Evolutionary conservation across 1,139 yeast genomes (phyloP).

Genomic region (Blastobotrys petasosporus): DNA sequence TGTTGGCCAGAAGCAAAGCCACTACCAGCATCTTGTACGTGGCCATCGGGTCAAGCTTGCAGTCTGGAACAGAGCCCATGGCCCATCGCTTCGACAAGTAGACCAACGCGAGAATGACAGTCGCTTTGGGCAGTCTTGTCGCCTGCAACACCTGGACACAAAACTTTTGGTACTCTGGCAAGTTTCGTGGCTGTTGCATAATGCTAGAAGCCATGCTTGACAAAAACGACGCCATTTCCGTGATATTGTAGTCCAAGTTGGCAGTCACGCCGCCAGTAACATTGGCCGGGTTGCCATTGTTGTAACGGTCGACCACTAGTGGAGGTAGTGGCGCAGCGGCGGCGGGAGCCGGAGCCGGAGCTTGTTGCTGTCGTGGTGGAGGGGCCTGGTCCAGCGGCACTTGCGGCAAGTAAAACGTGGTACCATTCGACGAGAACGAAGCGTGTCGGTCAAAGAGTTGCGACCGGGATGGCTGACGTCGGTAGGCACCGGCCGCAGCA

Average conservation of each 20-base stretch:
- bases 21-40: conserved; percentile 62
- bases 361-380: too few relatives aligned
- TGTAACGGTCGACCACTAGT: conserved; percentile 17
- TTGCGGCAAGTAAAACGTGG: conserved; percentile 25
- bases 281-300: conserved; percentile 20
- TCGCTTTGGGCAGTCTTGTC: conserved; percentile 81
- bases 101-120: conserved; percentile 72
- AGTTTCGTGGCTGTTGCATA: conserved; percentile 33
- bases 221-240: conserved; percentile 70
- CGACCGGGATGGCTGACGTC: conserved; percentile 12
- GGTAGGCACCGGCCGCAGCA: conserved; percentile 7
- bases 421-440: conserved; percentile 21
- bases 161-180: conserved; percentile 42
- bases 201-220: conserved; percentile 61
- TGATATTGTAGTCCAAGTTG: conserved; percentile 71
- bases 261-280: conserved; percentile 68
- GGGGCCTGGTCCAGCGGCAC: conserved; percentile 21
- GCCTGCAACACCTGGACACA: conserved; percentile 71
- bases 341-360: conserved; percentile 2
- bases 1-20: conserved; percentile 79
- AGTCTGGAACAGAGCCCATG: conserved; percentile 26
- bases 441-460: conserved; percentile 12
- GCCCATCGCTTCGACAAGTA: conserved; percentile 52
- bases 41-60: conserved; percentile 25
- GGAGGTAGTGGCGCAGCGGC: conserved; percentile 6